Conservation (phyloP, 208 protist species). For the Chromosphaera perkinsii region DNA sequence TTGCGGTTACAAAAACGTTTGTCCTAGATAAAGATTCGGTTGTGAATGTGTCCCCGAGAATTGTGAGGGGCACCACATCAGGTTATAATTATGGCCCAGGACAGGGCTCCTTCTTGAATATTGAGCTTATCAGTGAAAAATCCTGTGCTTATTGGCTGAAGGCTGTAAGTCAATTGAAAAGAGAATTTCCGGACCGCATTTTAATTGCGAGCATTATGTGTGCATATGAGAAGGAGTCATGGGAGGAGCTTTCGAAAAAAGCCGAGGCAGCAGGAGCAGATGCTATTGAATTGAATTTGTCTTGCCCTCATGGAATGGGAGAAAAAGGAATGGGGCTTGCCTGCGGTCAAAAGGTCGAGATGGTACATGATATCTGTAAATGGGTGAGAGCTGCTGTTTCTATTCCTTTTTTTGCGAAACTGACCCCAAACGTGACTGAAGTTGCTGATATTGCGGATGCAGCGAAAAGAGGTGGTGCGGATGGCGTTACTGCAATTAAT, state of each 20-base stretch:
- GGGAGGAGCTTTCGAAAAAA: constrained; percentile 62
- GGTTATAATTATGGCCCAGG: constrained; percentile 57
- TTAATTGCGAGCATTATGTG: constrained; percentile 77
- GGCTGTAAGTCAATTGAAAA: constrained; percentile 70
- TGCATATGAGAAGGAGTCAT: constrained; percentile 66
- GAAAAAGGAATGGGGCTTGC: constrained; percentile 74
- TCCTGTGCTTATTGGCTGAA: constrained; percentile 68
- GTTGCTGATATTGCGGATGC: constrained; percentile 67
- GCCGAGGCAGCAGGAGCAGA: constrained; percentile 62
- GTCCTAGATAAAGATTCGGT: constrained; percentile 63
- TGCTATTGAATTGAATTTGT: constrained; percentile 77
- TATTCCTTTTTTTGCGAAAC: constrained; percentile 79
- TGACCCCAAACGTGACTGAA: constrained; percentile 79
- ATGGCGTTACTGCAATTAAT: constrained; percentile 78
- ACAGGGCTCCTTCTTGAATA: constrained; percentile 72
- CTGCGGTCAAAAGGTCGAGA: constrained; percentile 62
- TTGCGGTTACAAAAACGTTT: constrained; percentile 80
- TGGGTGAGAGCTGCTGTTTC: constrained; percentile 51
- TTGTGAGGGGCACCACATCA: constrained; percentile 57
- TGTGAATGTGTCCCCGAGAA: constrained; percentile 71
- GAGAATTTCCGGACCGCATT: constrained; percentile 69
- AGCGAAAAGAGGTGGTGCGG: constrained; percentile 68
- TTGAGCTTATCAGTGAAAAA: constrained; percentile 75
- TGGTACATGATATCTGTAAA: constrained; percentile 68
- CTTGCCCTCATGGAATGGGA: constrained; percentile 77